Percentiles rank a stretch among this genome's conserved stretches.
phyloP scores from a whole-genome alignment of 2,329 filamentous ascomycete species.

The Didymella glomerata region DNA sequence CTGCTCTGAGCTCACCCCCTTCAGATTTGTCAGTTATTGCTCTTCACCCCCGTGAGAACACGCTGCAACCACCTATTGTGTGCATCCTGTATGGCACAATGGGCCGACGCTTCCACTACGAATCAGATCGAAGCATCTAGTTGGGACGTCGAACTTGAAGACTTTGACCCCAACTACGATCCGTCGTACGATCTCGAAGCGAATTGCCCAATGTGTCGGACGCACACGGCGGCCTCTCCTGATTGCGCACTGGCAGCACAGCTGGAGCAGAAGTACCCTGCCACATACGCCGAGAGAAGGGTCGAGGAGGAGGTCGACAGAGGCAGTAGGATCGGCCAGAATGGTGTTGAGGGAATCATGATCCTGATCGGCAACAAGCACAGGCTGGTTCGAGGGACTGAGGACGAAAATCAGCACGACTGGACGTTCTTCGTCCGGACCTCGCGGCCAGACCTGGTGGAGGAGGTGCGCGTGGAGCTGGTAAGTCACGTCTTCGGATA shows the following conservation, averaged over 20 bases:
- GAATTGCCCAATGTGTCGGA: conserved; percentile 58
- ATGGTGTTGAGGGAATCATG: conserved; percentile 52
- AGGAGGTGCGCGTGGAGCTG: conserved; percentile 54
- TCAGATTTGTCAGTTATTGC: conserved; percentile 55
- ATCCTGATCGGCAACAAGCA: conserved; percentile 58
- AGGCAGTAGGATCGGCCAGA: conserved; percentile 33
- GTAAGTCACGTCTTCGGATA: conserved; percentile 12
- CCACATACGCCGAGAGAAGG: conserved; percentile 46
- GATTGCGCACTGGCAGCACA: conserved; percentile 36
- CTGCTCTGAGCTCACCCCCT: not conserved
- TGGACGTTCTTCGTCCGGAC: conserved; percentile 59
- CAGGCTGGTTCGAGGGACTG: conserved; percentile 30
- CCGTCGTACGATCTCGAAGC: conserved; percentile 48
- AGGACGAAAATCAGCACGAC: conserved; percentile 51
- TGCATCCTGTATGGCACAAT: conserved; percentile 57
- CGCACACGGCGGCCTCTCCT: conserved; percentile 48
- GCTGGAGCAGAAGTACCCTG: conserved; percentile 50
- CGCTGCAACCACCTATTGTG: conserved; percentile 56
- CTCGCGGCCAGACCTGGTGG: conserved; percentile 55
- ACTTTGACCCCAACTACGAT: conserved; percentile 49
- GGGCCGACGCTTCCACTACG: conserved; percentile 54
- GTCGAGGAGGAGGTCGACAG: conserved; percentile 45
- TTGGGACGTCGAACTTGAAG: conserved; percentile 51
- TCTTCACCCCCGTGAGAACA: conserved; percentile 55
- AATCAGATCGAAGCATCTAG: conserved; percentile 49